These are phyloP conservation scores for Phaeoacremonium minimum DNA, from an alignment of 2,329 filamentous ascomycete species.

Conservation along the genomic window DNA sequence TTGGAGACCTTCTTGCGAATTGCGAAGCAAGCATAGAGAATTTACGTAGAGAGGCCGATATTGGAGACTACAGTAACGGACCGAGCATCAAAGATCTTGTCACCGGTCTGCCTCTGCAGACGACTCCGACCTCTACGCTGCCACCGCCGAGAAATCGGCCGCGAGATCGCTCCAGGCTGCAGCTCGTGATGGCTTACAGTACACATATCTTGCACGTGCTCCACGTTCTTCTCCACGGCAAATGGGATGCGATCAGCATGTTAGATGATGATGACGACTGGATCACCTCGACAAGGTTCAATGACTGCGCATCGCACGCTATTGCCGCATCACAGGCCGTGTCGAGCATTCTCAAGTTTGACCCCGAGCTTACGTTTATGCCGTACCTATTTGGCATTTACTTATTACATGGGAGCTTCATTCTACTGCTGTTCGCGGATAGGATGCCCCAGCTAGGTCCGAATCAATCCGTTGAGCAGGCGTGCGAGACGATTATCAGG, in stretches of 20 bases:
- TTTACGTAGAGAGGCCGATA: constrained; percentile 18
- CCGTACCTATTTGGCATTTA: constrained; percentile 50
- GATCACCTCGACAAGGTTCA: constrained; percentile 40
- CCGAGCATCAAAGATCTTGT: constrained; percentile 17
- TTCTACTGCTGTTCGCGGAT: constrained; percentile 43
- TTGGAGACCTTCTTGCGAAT: constrained; percentile 28
- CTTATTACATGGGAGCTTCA: constrained; percentile 44
- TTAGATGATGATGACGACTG: constrained; percentile 43
- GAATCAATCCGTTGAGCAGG: constrained; percentile 39
- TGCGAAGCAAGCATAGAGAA: constrained; percentile 32
- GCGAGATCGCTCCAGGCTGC: constrained; percentile 22
- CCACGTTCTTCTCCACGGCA: constrained; percentile 41
- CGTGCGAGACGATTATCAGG: constrained; percentile 44
- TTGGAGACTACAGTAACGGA: constrained; percentile 2
- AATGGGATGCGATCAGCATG: constrained; percentile 45
- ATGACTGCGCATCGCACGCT: constrained; percentile 39
- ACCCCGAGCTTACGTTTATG: constrained; percentile 47
- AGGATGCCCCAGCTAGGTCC: constrained; percentile 40
- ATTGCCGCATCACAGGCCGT: constrained; percentile 41
- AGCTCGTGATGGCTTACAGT: constrained; percentile 40
- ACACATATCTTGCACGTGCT: constrained; percentile 43
- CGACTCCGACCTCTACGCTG: neutral
- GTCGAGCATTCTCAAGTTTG: constrained; percentile 38
- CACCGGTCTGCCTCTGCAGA: constrained; percentile 6
- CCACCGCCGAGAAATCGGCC: constrained; percentile 1